Evolutionary conservation across 352 stramenopile genomes (phyloP).

Genomic region (Phytophthora melonis): DNA sequence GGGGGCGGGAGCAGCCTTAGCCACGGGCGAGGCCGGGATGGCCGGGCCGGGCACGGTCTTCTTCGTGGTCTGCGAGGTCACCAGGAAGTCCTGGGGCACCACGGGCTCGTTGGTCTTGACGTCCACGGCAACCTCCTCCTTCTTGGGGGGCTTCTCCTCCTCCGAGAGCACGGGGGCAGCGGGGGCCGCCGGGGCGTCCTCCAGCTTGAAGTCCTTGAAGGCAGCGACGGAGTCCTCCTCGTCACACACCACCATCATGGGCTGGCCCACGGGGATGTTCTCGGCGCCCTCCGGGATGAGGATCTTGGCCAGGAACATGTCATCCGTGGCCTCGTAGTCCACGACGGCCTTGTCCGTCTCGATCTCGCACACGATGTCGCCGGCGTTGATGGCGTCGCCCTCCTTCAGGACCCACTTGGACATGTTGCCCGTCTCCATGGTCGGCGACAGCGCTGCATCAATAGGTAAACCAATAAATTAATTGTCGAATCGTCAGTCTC

Average conservation of each 20-base stretch:
- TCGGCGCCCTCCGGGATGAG: slow-evolving; percentile 91
- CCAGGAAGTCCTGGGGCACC: slow-evolving; percentile 66
- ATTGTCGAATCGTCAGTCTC: slow-evolving; percentile 15
- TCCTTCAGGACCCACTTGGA: slow-evolving; percentile 95
- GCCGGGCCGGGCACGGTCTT: slow-evolving; percentile 55
- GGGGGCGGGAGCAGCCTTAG: slow-evolving; percentile 41
- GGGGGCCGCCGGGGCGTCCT: slow-evolving; percentile 49
- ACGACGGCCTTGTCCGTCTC: slow-evolving; percentile 99
- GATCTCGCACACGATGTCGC: slow-evolving; percentile 97
- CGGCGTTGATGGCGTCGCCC: slow-evolving; percentile 92
- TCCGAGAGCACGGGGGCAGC: slow-evolving; percentile 51
- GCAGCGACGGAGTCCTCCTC: slow-evolving; percentile 78
- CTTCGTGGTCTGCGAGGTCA: slow-evolving; percentile 69
- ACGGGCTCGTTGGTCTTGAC: slow-evolving; percentile 57
- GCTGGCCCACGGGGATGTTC: slow-evolving; percentile 93
- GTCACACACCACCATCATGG: slow-evolving; percentile 97
- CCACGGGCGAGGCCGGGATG: slow-evolving; percentile 45
- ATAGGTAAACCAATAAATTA: neutral
- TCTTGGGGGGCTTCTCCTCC: slow-evolving; percentile 73
- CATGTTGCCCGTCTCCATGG: slow-evolving; percentile 97
- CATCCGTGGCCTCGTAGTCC: slow-evolving; percentile 98
- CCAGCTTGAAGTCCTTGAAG: slow-evolving; percentile 83
- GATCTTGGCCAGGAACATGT: slow-evolving; percentile 97
- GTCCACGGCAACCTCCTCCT: slow-evolving; percentile 71
- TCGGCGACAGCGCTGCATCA: slow-evolving; percentile 93